phyloP scores from a whole-genome alignment of 1,284 basidiomycete species.

The Puccinia sorghi region DNA sequence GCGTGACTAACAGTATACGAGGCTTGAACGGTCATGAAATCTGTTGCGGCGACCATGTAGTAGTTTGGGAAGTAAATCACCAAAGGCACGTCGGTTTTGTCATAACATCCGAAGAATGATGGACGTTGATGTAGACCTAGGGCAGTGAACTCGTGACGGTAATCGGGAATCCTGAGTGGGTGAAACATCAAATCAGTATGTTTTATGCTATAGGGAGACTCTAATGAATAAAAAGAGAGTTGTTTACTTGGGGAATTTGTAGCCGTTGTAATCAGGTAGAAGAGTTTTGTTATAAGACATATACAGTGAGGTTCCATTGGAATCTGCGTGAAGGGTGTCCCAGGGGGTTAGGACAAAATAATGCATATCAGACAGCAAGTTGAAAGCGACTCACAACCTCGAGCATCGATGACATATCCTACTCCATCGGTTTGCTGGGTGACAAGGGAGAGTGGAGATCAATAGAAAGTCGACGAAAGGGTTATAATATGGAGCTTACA shows the following conservation, averaged over 20 bases:
- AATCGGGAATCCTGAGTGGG: slow-evolving; percentile 34
- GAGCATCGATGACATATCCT: slow-evolving; percentile 13
- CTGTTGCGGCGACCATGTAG: slow-evolving; percentile 37
- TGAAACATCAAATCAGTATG: neutral
- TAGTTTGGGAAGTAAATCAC: slow-evolving; percentile 50
- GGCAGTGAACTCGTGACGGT: slow-evolving; percentile 1
- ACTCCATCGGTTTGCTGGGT: slow-evolving; percentile 33
- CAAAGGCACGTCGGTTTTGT: slow-evolving; percentile 27
- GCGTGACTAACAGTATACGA: slow-evolving; percentile 32
- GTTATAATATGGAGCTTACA: slow-evolving; percentile 2
- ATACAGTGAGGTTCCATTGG: slow-evolving; percentile 45
- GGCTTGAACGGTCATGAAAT: slow-evolving; percentile 31
- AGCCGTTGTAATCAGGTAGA: slow-evolving; percentile 31
- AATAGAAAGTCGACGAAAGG: neutral
- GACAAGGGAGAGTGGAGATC: neutral
- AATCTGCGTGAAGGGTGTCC: slow-evolving; percentile 14
- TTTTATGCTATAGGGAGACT: neutral
- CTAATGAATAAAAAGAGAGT: neutral
- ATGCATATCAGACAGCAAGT: neutral
- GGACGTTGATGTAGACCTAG: slow-evolving; percentile 41
- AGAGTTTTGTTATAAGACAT: slow-evolving; percentile 41
- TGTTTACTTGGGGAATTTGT: slow-evolving; percentile 42
- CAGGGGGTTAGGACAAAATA: neutral
- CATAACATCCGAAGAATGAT: slow-evolving; percentile 42
- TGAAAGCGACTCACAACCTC: slow-evolving; percentile 27